Conservation (phyloP, 768 basidiomycete species). For the Suillus spraguei region DNA sequence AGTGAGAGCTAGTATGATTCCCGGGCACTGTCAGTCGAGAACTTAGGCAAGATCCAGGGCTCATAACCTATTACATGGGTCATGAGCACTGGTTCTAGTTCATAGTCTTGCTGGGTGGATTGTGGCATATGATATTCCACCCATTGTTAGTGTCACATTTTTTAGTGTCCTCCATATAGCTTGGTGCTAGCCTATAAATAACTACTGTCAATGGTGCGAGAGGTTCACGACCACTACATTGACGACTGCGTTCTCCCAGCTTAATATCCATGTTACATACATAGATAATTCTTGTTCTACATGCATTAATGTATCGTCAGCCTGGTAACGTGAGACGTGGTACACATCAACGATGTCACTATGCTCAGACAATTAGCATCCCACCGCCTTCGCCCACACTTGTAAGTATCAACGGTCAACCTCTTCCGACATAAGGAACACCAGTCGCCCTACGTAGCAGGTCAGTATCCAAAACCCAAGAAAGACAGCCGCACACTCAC, state of each 20-base stretch:
- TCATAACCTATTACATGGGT: neutral
- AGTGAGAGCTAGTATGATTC: neutral
- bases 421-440: constrained; percentile 51
- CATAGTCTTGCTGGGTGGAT: neutral
- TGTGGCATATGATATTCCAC: neutral
- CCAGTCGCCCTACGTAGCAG: constrained; percentile 40
- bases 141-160: neutral
- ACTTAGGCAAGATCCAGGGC: neutral
- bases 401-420: constrained; percentile 26
- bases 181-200: no score
- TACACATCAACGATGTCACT: neutral
- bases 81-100: neutral
- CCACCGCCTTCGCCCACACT: neutral
- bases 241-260: neutral
- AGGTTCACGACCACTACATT: neutral
- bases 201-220: no score
- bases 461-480: neutral
- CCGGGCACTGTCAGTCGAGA: neutral
- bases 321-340: neutral
- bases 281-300: neutral
- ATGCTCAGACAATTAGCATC: neutral
- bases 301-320: neutral
- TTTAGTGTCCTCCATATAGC: neutral
- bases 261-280: neutral
- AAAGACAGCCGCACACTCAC: constrained; percentile 43